Percentiles rank a stretch among this genome's conserved stretches.
These are phyloP conservation scores for Cladosporium sp. DNA, from an alignment of 2,329 filamentous ascomycete genomes.

Conservation along the genomic window DNA sequence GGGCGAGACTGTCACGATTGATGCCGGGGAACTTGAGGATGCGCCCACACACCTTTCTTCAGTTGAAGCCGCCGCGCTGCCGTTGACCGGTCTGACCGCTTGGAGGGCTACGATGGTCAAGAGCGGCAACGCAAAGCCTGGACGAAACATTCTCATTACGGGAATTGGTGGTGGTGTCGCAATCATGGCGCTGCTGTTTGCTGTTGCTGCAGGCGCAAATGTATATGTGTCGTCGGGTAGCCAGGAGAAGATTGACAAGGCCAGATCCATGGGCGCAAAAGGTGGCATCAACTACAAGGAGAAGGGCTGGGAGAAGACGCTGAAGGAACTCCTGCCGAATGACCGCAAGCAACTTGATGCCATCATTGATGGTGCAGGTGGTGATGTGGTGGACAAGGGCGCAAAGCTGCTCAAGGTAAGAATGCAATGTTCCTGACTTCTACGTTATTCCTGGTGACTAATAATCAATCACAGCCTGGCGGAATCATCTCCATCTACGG, in stretches of 20 bases:
- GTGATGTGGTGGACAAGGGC: conserved; percentile 73
- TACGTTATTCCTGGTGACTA: conserved; percentile 1
- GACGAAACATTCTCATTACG: conserved; percentile 79
- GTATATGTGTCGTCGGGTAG: conserved; percentile 82
- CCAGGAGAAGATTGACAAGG: conserved; percentile 72
- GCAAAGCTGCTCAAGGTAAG: conserved; percentile 66
- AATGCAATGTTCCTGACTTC: not conserved
- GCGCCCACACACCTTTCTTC: conserved; percentile 72
- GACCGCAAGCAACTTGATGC: conserved; percentile 74
- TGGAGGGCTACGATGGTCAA: conserved; percentile 87
- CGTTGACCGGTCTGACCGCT: conserved; percentile 81
- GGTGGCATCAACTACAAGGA: conserved; percentile 84
- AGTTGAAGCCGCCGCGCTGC: conserved; percentile 79
- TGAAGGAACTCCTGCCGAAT: conserved; percentile 62
- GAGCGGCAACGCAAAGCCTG: conserved; percentile 62
- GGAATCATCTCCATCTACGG: conserved; percentile 86
- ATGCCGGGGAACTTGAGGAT: conserved; percentile 72
- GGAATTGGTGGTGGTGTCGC: conserved; percentile 94
- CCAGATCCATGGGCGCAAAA: conserved; percentile 70
- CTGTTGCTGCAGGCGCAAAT: conserved; percentile 69
- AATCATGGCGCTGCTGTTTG: conserved; percentile 78
- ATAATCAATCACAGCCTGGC: conserved; percentile 54
- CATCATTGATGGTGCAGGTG: conserved; percentile 88
- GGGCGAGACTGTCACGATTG: conserved; percentile 71
- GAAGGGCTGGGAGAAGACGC: conserved; percentile 76